Conservation (phyloP, 2,329 filamentous ascomycete genomes). For the Colletotrichum noveboracense region DNA sequence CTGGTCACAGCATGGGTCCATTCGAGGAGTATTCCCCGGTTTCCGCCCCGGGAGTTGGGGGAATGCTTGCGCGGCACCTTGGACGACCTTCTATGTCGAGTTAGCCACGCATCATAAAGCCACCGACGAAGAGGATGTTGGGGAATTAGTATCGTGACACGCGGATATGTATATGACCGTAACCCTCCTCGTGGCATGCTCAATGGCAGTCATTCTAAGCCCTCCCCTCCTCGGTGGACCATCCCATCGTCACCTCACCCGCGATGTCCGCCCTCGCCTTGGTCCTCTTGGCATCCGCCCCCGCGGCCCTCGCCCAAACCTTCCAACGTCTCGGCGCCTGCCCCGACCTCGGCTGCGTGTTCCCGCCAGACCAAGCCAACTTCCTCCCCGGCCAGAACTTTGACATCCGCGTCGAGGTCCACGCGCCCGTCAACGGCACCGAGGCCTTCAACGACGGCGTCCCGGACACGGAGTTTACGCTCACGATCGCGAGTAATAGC, state of each 20-base stretch:
- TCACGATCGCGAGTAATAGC: conserved; percentile 73
- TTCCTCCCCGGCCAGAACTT: conserved; percentile 86
- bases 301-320: conserved; percentile 57
- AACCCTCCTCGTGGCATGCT: neutral
- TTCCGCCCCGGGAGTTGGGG: neutral
- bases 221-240: neutral
- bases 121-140: neutral
- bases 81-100: conserved; percentile 10
- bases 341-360: conserved; percentile 63
- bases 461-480: conserved; percentile 76
- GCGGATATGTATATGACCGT: neutral
- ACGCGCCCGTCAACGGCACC: conserved; percentile 81
- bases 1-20: neutral
- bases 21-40: neutral
- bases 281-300: conserved; percentile 35
- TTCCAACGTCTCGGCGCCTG: conserved; percentile 66
- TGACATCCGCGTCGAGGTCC: conserved; percentile 82
- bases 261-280: conserved; percentile 39
- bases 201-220: neutral
- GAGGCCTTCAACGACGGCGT: conserved; percentile 72
- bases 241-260: neutral
- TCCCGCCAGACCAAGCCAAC: conserved; percentile 72
- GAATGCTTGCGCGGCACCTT: neutral
- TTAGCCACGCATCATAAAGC: neutral
- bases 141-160: neutral